Base-by-base conservation (phyloP, 495 filamentous ascomycete species). In the Penicillium crystallinum region DNA sequence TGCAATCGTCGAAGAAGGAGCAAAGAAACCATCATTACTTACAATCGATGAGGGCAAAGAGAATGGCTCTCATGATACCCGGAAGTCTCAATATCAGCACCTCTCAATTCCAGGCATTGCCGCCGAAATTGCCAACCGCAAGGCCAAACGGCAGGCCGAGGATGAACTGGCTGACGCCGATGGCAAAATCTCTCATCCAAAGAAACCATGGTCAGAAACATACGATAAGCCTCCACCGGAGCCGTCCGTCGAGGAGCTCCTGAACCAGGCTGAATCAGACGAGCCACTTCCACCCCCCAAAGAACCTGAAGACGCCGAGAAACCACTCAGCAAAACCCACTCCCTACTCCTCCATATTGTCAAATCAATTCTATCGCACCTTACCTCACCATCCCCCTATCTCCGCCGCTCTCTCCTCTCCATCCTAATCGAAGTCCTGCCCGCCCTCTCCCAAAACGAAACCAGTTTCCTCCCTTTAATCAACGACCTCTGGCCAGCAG, bases 391-490 rank as follows among this genome's bases (percentile, higher is more conserved):
- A 5, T 88, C 90, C 2, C 84, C 89, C 0, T 77, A 82, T 27
- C 80, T 98, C 23, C 88, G 92, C 23, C 79, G 81, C 18, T 86
- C 82, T 2, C 78, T 97, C 1, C 81, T 96, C 39, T 76, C 77
- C 31, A 84, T 97, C 7, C 77, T 96, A 27, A 67, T 77, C 18
- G 85, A 84, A 4, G 81, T 87, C 8, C 74, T 84, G 10, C 81
- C 84, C 0, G 76, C 83, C 3, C 78, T 97, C 2, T 80, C 85
- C 2, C 73, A 77, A 0, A 83, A 93, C 59, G 86, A 95, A 62
- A 81, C 88, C 42, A 81, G 81, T 11, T 96, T 95, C 63, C 75
- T 98, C 1, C 93, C 93, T 0, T 75, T 97, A 3, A 83, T 97
- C 40, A 90, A 96, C 64, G 87, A 88, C 4, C 69, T 97, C 21